Conservation (phyloP, 108 stramenopile genomes). For the Cyclotella atomus region DNA sequence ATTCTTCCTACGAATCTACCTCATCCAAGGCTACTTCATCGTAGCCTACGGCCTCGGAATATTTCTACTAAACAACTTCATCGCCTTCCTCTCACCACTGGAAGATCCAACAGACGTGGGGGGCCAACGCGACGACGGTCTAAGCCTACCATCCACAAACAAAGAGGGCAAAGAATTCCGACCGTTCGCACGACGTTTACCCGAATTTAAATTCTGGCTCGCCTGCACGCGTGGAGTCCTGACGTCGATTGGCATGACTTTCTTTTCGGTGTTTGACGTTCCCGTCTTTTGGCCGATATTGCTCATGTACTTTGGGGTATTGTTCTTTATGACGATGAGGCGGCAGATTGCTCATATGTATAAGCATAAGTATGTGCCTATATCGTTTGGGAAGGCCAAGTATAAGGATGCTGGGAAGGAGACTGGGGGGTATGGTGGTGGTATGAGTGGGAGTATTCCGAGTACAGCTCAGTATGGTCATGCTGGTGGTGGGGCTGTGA, state of each 20-base stretch:
- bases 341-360: conserved; percentile 99
- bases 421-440: conserved; percentile 75
- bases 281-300: conserved; percentile 99
- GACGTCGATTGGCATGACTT: conserved; percentile 92
- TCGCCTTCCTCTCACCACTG: conserved; percentile 96
- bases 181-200: conserved; percentile 95
- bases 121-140: conserved; percentile 51
- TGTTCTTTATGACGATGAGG: conserved; percentile 99
- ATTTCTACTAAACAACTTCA: conserved; percentile 98
- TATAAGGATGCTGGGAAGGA: conserved; percentile 89
- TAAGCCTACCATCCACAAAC: conserved; percentile 66
- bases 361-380: conserved; percentile 98
- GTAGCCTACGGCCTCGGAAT: conserved; percentile 99
- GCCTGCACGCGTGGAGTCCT: conserved; percentile 80
- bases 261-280: conserved; percentile 96
- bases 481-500: conserved; percentile 21
- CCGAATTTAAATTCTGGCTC: conserved; percentile 99
- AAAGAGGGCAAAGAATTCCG: conserved; percentile 86
- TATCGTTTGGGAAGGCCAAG: conserved; percentile 92
- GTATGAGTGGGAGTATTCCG: conserved; percentile 64
- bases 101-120: conserved; percentile 77
- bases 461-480: conserved; percentile 1
- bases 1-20: conserved; percentile 93
- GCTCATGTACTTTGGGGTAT: conserved; percentile 95
- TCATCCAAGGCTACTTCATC: conserved; percentile 97